phyloP scores from a whole-genome alignment of 208 protist species.

The Crithidia fasciculata region DNA sequence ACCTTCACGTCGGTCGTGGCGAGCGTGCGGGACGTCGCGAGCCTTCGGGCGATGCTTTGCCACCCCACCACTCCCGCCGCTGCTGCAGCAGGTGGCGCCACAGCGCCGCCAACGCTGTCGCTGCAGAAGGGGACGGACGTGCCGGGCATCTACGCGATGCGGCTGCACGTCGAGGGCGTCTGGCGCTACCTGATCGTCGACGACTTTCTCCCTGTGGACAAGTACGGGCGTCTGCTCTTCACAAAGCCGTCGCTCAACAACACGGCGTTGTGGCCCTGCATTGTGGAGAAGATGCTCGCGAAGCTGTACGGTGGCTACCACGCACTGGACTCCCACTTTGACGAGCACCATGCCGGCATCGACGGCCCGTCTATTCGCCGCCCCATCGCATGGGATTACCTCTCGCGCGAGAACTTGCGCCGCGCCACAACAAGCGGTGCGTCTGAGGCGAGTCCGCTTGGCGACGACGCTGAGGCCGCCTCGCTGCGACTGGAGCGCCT shows the following conservation, averaged over 20 bases:
- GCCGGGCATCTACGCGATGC: slow-evolving; percentile 61
- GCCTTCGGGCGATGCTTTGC: slow-evolving; percentile 25
- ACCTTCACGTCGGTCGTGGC: slow-evolving; percentile 62
- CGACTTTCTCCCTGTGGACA: slow-evolving; percentile 85
- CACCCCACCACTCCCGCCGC: background rate
- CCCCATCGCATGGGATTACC: slow-evolving; percentile 21
- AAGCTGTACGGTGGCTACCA: slow-evolving; percentile 87
- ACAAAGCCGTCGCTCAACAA: slow-evolving; percentile 40
- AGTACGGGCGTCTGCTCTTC: slow-evolving; percentile 70
- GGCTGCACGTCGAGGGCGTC: slow-evolving; percentile 76
- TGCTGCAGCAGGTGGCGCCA: background rate
- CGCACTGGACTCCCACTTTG: slow-evolving; percentile 48
- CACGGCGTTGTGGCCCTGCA: slow-evolving; percentile 69
- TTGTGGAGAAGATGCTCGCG: slow-evolving; percentile 88
- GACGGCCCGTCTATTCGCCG: slow-evolving; percentile 26
- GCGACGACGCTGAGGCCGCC: background rate
- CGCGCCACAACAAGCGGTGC: slow-evolving; percentile 29
- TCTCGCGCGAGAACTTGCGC: slow-evolving; percentile 39
- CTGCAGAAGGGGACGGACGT: slow-evolving; percentile 24
- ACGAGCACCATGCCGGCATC: slow-evolving; percentile 26
- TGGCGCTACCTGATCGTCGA: slow-evolving; percentile 90
- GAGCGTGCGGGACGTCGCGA: slow-evolving; percentile 27
- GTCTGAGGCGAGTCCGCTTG: background rate
- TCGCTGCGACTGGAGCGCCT: slow-evolving; percentile 42
- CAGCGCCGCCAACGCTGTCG: background rate